Evolutionary conservation across 2,329 filamentous ascomycete genomes (phyloP), one percentile per base, ranked within the genome.

Genomic region (Chaetomiaceae sp.): DNA sequence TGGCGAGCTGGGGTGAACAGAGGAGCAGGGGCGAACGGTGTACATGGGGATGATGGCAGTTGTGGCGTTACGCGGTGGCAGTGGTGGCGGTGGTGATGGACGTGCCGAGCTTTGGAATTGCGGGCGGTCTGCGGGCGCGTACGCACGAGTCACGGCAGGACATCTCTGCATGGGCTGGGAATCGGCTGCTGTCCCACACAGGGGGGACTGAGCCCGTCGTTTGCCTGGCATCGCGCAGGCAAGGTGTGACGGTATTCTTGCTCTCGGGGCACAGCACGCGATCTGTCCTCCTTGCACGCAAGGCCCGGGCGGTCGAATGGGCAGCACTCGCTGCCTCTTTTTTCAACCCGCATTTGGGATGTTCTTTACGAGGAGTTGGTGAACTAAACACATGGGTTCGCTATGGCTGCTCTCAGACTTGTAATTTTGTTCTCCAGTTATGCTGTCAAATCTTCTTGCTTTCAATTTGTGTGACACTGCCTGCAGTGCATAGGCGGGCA

Each of bases 341-440:
- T 45, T 45, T 47, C 48, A 53, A 34, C 49, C 52, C 52, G 50
- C 47, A 45, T 58, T 55, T 54, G 49, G 36, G 40, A 37, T 54
- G 47, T 58, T 60, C 44, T 49, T 43, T 51, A 52, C 43, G 49
- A n/a, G 56, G 53, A 50, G 50, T 51, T 49, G 52, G 55, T 53
- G 52, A 56, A 52, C 51, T 55, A 50, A 45, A 57, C 49, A 52
- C 47, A 24, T 24, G 54, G 49, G 55, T 54, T 50, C 53, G 51
- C 50, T 52, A 52, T 46, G 49, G 50, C 46, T 51, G 50, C 52
- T 58, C 50, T 55, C 54, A 47, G 35, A 54, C 50, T 53, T 59
- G 51, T 60, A 59, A 58, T 59, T 55, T 44, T 50, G 51, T 49
- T 53, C 44, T 38, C 32, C 19, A 37, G 27, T 12, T 47, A 18